Evolutionary conservation across 331 rosid species (phyloP).

Genomic region (Malus hybrid): DNA sequence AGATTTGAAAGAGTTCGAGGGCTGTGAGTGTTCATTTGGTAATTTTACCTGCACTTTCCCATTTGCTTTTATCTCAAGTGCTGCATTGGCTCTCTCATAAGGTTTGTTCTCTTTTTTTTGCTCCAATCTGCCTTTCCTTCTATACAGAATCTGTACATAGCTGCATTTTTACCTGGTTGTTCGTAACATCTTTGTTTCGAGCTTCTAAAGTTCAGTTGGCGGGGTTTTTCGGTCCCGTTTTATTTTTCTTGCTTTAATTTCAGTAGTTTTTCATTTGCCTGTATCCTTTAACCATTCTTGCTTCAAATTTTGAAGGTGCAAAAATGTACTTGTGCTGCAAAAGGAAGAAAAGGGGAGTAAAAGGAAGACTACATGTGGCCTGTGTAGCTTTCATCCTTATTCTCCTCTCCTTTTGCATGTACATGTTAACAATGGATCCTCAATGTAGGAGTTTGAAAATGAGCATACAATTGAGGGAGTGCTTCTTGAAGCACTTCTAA

Average conservation of each 20-base stretch:
- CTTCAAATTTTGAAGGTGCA: background rate
- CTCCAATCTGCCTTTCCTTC: background rate
- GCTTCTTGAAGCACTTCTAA: background rate
- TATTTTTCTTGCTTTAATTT: background rate
- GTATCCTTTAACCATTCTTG: background rate
- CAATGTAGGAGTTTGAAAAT: background rate
- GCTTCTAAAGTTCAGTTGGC: background rate
- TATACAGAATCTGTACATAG: background rate
- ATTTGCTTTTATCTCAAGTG: background rate
- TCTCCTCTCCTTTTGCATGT: background rate
- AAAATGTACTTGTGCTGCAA: background rate
- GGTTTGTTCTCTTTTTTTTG: background rate
- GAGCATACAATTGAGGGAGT: background rate
- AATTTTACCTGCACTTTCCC: background rate
- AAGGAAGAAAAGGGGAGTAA: background rate
- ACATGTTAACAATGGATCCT: background rate
- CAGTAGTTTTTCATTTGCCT: background rate
- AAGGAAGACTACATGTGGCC: background rate
- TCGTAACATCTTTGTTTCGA: background rate
- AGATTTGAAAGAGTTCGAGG: background rate
- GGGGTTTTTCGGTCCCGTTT: background rate
- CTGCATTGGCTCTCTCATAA: background rate
- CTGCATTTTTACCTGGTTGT: background rate
- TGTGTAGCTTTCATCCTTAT: background rate
- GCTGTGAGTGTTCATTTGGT: slow-evolving; percentile 9